These are phyloP conservation scores for Posidonia australis DNA, from an alignment of 106 monocot genomes.

Conservation along the genomic window DNA sequence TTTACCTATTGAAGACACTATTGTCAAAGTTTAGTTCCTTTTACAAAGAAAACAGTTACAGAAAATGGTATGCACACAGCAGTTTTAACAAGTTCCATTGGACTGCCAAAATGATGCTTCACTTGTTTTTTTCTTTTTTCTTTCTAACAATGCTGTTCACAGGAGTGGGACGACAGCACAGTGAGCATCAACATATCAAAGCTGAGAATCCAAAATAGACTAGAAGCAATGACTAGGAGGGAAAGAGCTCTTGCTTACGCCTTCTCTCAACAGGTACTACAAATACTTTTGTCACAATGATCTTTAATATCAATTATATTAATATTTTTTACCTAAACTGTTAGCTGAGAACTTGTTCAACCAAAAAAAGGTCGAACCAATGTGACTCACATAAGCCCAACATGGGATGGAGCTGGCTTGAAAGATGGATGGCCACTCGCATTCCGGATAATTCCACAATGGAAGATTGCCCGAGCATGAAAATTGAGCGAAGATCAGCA, in stretches of 20 bases:
- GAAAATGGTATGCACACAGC: neutral
- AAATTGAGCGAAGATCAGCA: conserved; percentile 19
- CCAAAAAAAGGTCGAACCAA: conserved; percentile 37
- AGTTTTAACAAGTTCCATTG: neutral
- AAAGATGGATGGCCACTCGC: conserved; percentile 92
- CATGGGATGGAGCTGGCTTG: conserved; percentile 79
- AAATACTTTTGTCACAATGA: neutral
- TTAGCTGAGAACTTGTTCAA: conserved; percentile 53
- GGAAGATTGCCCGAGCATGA: conserved; percentile 31
- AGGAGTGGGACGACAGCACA: conserved; percentile 87
- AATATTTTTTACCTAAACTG: neutral
- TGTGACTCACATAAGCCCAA: conserved; percentile 28
- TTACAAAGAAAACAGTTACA: neutral
- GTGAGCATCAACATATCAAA: conserved; percentile 48
- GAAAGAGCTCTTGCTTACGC: conserved; percentile 86
- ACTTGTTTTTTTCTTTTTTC: neutral
- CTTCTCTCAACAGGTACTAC: conserved; percentile 67
- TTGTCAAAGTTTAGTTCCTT: neutral
- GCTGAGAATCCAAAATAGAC: conserved; percentile 58
- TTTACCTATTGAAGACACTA: neutral
- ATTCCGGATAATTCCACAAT: conserved; percentile 21
- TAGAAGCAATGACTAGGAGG: conserved; percentile 69
- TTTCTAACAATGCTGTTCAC: neutral
- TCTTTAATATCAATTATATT: neutral
- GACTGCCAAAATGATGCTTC: neutral